Conservation (phyloP, 73 alveolate species). For the Tetrahymena elliotti region DNA sequence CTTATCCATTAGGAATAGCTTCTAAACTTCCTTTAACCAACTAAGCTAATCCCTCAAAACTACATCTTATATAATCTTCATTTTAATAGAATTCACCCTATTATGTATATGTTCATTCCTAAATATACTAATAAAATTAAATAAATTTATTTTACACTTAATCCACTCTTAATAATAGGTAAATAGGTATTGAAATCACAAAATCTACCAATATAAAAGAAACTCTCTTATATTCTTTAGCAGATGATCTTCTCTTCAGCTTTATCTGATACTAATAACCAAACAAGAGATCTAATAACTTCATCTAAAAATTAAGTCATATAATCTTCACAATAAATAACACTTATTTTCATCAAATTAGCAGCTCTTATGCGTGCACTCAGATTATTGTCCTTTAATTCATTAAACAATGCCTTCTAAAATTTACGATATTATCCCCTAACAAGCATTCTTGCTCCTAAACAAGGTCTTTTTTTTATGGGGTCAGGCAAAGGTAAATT, state of each 20-base stretch:
- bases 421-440: conserved; percentile 79
- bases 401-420: conserved; percentile 85
- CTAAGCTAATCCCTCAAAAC: conserved; percentile 51
- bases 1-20: conserved; percentile 57
- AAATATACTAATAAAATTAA: conserved; percentile 31
- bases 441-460: conserved; percentile 87
- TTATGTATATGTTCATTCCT: conserved; percentile 11
- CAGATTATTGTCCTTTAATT: conserved; percentile 79
- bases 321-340: conserved; percentile 86
- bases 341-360: conserved; percentile 62
- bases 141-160: conserved; percentile 40
- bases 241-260: conserved; percentile 43
- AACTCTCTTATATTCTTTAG: conserved; percentile 33
- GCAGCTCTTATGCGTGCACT: conserved; percentile 85
- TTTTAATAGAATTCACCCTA: conserved; percentile 58
- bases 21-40: conserved; percentile 55
- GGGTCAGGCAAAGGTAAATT: conserved; percentile 79
- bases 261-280: conserved; percentile 43
- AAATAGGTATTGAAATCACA: conserved; percentile 42
- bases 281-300: conserved; percentile 43
- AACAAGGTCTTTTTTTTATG: conserved; percentile 82
- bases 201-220: conserved; percentile 44
- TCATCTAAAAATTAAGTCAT: conserved; percentile 87
- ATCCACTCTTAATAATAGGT: conserved; percentile 2
- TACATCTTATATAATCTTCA: conserved; percentile 63